Conservation (phyloP, 768 basidiomycete species). For the Leccinellum luteum region DNA sequence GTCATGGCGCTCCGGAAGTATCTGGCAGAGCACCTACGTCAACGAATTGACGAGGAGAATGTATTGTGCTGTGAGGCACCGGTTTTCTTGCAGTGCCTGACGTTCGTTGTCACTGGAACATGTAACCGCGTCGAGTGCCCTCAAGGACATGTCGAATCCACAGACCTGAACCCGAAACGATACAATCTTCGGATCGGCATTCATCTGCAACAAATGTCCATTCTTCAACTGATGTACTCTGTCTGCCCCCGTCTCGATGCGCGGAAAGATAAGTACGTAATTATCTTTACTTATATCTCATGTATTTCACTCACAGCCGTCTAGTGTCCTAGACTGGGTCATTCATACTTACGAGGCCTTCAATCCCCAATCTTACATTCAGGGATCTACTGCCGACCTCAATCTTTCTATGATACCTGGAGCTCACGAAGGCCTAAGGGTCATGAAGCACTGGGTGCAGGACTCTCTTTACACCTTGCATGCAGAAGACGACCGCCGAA, state of each 20-base stretch:
- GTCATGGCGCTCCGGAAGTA: conserved; percentile 19
- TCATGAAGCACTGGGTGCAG: conserved; percentile 47
- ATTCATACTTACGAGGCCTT: conserved; percentile 46
- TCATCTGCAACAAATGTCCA: conserved; percentile 49
- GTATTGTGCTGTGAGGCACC: conserved; percentile 26
- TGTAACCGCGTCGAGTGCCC: conserved; percentile 38
- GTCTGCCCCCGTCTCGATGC: neutral
- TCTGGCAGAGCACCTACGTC: conserved; percentile 28
- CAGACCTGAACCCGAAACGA: conserved; percentile 27
- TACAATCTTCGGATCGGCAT: conserved; percentile 44
- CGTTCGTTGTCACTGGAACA: conserved; percentile 24
- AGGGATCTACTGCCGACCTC: conserved; percentile 43
- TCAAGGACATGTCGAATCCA: conserved; percentile 33
- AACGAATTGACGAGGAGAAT: conserved; percentile 34
- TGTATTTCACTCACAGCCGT: neutral
- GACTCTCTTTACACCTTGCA: conserved; percentile 41
- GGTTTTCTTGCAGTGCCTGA: conserved; percentile 42
- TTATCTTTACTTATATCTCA: neutral
- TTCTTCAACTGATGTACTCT: conserved; percentile 36
- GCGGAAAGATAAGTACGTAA: conserved; percentile 6
- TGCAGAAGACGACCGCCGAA: neutral
- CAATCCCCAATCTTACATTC: conserved; percentile 43
- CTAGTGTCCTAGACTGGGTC: conserved; percentile 30
- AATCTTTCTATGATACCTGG: conserved; percentile 39
- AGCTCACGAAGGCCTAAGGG: conserved; percentile 32